phyloP scores from a whole-genome alignment of 129 eudicot species.

The Artemisia annua region DNA sequence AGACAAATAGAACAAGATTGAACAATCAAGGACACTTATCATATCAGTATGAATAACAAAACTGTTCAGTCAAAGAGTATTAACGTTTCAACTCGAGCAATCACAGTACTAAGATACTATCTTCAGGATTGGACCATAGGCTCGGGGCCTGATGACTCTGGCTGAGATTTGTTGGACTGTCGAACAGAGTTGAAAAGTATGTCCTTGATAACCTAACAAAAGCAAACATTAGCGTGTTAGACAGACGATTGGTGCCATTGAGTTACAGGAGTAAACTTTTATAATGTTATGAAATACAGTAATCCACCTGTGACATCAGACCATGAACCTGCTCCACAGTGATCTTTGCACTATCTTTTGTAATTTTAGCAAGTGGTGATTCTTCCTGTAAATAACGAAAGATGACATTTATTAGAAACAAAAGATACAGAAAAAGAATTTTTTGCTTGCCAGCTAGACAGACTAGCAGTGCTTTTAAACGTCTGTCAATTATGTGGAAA shows the following conservation, averaged over 20 bases:
- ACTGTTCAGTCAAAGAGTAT: constrained; percentile 17
- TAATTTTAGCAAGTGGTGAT: constrained; percentile 86
- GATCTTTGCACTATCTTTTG: constrained; percentile 94
- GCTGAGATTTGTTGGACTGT: constrained; percentile 47
- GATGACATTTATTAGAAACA: constrained; percentile 20
- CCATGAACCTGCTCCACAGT: constrained; percentile 99
- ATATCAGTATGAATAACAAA: constrained; percentile 25
- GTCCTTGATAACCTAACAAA: constrained; percentile 84
- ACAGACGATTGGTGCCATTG: background rate
- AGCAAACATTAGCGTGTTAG: background rate
- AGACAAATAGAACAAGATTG: constrained; percentile 12
- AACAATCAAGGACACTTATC: constrained; percentile 3
- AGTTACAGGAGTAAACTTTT: background rate
- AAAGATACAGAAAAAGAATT: background rate
- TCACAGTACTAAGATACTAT: constrained; percentile 10
- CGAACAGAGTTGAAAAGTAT: constrained; percentile 82
- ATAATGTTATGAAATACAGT: constrained; percentile 3
- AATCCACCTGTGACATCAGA: constrained; percentile 88
- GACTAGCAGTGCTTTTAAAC: background rate
- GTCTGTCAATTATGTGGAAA: no score
- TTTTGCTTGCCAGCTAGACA: background rate
- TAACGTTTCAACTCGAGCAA: constrained; percentile 12
- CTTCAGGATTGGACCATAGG: constrained; percentile 90
- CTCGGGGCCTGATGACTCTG: constrained; percentile 84
- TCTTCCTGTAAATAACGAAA: constrained; percentile 67